Evolutionary conservation across 2,329 filamentous ascomycete genomes (phyloP), one percentile per base, ranked within the genome.

Genomic region (Arthrocladium fulminans): DNA sequence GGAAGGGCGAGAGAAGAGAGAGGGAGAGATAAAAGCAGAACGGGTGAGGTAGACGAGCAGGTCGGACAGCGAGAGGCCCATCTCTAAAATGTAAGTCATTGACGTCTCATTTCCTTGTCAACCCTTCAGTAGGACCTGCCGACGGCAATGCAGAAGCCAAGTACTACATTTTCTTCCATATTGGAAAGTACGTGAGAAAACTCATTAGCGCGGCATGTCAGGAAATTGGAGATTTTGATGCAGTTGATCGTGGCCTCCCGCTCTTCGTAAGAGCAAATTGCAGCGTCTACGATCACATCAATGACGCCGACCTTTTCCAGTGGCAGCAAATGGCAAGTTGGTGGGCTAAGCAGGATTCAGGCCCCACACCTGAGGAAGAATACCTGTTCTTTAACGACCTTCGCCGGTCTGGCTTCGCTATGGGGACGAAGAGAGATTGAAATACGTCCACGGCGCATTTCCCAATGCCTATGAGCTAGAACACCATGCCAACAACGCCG

Each of bases 21-120:
- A n/a, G n/a, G n/a, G n/a, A n/a, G n/a, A n/a, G n/a, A n/a, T n/a
- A n/a, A n/a, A n/a, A n/a, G n/a, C n/a, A n/a, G n/a, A n/a, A n/a
- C n/a, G n/a, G n/a, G n/a, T n/a, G n/a, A n/a, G n/a, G n/a, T n/a
- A n/a, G n/a, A n/a, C n/a, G n/a, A n/a, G n/a, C n/a, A n/a, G n/a
- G n/a, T n/a, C n/a, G n/a, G n/a, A n/a, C n/a, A n/a, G n/a, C n/a
- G n/a, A n/a, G n/a, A n/a, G n/a, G n/a, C n/a, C n/a, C 57, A 30
- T 57, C 61, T 3, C 29, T 8, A 32, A 32, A 32, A 32, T n/a
- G 34, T 38, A 17, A 38, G 7, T 20, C 34, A 38, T 38, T 38
- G 8, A 7, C 27, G 7, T 29, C 27, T 13, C 27, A 29, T 29
- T 29, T 29, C 27, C 27, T 29, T 13, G 27, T 29, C 7, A 7